Evolutionary conservation across 352 stramenopile species (phyloP).

Genomic region (Saprolegnia parasitica): DNA sequence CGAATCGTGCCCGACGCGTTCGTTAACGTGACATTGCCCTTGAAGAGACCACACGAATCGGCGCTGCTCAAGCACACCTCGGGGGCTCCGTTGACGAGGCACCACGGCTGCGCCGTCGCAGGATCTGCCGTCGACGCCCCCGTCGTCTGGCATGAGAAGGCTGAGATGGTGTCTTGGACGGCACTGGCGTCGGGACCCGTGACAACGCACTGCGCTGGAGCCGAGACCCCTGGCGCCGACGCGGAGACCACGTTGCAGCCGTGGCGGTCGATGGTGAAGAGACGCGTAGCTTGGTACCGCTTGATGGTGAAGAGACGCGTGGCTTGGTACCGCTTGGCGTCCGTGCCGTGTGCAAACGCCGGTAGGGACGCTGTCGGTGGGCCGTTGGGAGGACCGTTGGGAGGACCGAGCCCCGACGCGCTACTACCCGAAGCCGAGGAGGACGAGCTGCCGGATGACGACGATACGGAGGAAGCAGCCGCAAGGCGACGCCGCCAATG

Average conservation of each 20-base stretch:
- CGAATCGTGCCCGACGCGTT: neutral
- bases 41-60: neutral
- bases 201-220: conserved; percentile 6
- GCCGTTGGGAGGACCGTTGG: no score
- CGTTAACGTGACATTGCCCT: neutral
- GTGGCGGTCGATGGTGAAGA: neutral
- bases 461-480: neutral
- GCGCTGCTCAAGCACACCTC: conserved; percentile 4
- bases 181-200: conserved; percentile 7
- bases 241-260: neutral
- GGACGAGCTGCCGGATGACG: no score
- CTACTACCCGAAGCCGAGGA: no score
- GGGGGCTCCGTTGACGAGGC: conserved; percentile 9
- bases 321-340: neutral
- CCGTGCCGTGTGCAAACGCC: neutral
- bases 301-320: neutral
- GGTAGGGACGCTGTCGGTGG: no score
- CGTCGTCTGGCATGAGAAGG: neutral
- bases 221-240: neutral
- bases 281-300: conserved; percentile 7
- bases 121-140: neutral
- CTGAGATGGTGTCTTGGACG: neutral
- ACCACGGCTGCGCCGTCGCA: conserved; percentile 5
- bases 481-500: neutral
- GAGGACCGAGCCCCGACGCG: no score